Percentiles rank a stretch among this genome's conserved stretches.
phyloP scores from a whole-genome alignment of 2,329 filamentous ascomycete species.

The Cadophora sp. region DNA sequence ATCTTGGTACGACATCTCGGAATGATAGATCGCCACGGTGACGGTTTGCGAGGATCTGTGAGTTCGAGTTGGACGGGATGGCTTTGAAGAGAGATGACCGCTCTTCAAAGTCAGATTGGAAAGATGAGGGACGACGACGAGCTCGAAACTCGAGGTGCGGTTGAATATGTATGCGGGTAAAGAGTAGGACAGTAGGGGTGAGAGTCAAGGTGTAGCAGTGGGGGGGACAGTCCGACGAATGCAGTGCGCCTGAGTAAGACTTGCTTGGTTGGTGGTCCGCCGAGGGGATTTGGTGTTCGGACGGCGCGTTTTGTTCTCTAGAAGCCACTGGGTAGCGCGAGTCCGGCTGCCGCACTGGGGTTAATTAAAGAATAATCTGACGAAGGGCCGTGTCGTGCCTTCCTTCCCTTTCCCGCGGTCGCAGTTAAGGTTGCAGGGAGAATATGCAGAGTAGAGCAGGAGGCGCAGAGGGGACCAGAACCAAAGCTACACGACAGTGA shows the following conservation, averaged over 20 bases:
- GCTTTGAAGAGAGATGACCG: not conserved
- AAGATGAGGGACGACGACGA: not conserved
- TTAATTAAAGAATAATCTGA: constrained; percentile 20
- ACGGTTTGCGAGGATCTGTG: constrained; percentile 20
- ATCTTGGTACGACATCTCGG: constrained; percentile 42
- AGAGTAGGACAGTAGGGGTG: not conserved
- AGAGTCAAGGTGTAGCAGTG: constrained; percentile 20
- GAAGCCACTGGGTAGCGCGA: constrained; percentile 18
- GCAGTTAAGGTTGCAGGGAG: constrained; percentile 23
- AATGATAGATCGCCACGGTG: constrained; percentile 42
- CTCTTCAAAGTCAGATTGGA: not conserved
- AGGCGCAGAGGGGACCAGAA: not conserved
- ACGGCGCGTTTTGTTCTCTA: constrained; percentile 23
- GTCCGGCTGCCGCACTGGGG: constrained; percentile 21
- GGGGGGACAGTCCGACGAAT: constrained; percentile 29
- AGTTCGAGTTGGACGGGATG: not conserved
- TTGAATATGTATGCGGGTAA: not conserved
- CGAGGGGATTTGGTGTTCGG: constrained; percentile 21
- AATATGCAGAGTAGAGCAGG: not conserved
- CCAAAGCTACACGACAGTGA: constrained; percentile 3
- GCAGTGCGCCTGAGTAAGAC: constrained; percentile 23
- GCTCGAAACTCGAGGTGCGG: constrained; percentile 2
- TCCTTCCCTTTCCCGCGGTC: constrained; percentile 27
- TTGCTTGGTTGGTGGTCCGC: constrained; percentile 21
- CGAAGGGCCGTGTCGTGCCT: constrained; percentile 38